These are phyloP conservation scores for Solanum hybrid DNA, from an alignment of 305 asterid genomes.

Conservation along the genomic window DNA sequence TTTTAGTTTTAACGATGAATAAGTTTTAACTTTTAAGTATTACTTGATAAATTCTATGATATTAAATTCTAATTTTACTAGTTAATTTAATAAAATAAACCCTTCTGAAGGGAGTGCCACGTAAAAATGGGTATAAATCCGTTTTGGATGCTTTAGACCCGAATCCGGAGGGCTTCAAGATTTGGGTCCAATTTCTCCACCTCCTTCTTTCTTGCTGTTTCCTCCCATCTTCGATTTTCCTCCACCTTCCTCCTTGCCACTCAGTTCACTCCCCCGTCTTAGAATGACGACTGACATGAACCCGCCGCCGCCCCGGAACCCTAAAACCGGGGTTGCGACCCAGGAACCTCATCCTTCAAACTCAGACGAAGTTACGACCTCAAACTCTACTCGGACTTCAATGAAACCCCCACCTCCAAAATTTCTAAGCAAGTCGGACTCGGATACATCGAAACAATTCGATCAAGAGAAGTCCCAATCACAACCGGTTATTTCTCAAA, in stretches of 20 bases:
- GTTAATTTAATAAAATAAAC: too few relatives aligned
- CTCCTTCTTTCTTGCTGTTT: background rate
- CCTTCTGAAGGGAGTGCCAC: background rate
- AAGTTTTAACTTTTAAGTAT: too few relatives aligned
- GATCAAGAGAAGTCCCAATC: constrained; percentile 13
- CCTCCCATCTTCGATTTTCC: background rate
- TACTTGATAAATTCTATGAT: too few relatives aligned
- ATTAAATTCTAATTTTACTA: too few relatives aligned
- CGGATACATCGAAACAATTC: constrained; percentile 13
- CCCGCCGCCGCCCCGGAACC: constrained; percentile 22
- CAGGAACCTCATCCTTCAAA: constrained; percentile 31
- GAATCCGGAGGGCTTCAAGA: background rate
- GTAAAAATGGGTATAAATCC: background rate
- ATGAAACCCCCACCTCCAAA: constrained; percentile 41
- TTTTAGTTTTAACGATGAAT: too few relatives aligned
- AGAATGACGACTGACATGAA: constrained; percentile 28
- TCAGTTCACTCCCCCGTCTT: background rate
- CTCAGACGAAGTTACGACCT: background rate
- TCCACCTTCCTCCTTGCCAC: background rate
- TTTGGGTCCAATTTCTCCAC: background rate
- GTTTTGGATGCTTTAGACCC: background rate
- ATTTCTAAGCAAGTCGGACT: constrained; percentile 5
- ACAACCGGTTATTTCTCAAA: constrained; percentile 13
- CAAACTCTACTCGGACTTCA: constrained; percentile 14
- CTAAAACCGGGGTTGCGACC: constrained; percentile 7